A percentile compares a stretch with the other conserved stretches of the same genome.
These are phyloP conservation scores for Orychophragmus violaceus DNA, from an alignment of 345 rosid genomes.

Conservation along the genomic window DNA sequence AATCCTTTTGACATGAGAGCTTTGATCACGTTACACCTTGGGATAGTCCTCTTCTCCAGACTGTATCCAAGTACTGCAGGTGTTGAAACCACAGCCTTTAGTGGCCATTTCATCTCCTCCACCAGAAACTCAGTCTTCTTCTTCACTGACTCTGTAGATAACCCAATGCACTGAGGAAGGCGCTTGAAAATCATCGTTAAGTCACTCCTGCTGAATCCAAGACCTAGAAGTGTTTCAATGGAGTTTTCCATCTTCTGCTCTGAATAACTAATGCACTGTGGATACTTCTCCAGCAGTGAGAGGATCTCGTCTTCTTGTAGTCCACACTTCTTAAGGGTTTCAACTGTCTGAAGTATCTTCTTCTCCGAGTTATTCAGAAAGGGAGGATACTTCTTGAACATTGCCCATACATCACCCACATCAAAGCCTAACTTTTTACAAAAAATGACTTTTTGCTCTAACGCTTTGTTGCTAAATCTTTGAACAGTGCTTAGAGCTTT, in stretches of 20 bases:
- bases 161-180: background rate
- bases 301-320: background rate
- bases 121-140: background rate
- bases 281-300: background rate
- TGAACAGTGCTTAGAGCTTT: slow-evolving; percentile 3
- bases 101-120: slow-evolving; percentile 4
- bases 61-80: background rate
- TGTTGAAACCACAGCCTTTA: background rate
- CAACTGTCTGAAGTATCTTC: slow-evolving; percentile 8
- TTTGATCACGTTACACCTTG: slow-evolving; percentile 1
- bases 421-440: slow-evolving; percentile 29
- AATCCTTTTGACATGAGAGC: slow-evolving; percentile 8
- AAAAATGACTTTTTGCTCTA: slow-evolving; percentile 1
- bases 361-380: slow-evolving; percentile 1
- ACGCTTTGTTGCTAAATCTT: background rate
- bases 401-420: slow-evolving; percentile 1
- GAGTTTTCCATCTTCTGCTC: slow-evolving; percentile 13
- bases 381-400: slow-evolving; percentile 23
- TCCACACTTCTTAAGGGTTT: slow-evolving; percentile 6
- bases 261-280: background rate
- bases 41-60: slow-evolving; percentile 5
- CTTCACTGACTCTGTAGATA: background rate
- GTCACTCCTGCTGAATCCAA: slow-evolving; percentile 23
- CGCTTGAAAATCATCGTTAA: background rate
- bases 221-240: slow-evolving; percentile 23